Evolutionary conservation across 169 alveolate genomes (phyloP).

Genomic region (Cryptosporidium ryanae): DNA sequence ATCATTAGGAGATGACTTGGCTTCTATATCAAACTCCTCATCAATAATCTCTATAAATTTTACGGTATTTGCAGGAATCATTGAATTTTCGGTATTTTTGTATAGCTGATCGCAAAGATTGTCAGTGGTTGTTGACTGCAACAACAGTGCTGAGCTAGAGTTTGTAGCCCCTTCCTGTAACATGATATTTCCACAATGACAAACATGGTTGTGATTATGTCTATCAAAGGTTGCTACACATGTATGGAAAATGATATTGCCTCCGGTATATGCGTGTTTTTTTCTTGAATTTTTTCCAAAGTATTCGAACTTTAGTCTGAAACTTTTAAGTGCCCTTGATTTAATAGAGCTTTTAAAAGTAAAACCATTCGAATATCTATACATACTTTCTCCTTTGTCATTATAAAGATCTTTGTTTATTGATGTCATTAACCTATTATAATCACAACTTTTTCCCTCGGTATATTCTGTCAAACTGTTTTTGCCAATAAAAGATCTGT

Average conservation of each 20-base stretch:
- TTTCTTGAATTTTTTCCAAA: neutral
- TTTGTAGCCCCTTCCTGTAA: neutral
- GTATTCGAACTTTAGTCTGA: constrained; percentile 24
- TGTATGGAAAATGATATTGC: constrained; percentile 1
- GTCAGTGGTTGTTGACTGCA: constrained; percentile 23
- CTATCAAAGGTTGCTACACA: constrained; percentile 27
- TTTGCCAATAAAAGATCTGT: constrained; percentile 4
- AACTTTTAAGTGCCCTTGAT: constrained; percentile 10
- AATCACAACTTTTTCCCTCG: neutral
- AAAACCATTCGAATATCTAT: constrained; percentile 19
- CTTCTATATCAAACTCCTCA: neutral
- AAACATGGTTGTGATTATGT: neutral
- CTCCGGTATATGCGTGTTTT: neutral
- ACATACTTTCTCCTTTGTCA: neutral
- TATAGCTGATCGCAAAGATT: constrained; percentile 27
- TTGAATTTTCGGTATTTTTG: neutral
- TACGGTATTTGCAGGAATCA: constrained; percentile 4
- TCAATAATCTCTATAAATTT: neutral
- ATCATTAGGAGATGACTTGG: neutral
- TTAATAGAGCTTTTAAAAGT: constrained; percentile 5
- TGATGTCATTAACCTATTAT: neutral
- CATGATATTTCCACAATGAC: constrained; percentile 26
- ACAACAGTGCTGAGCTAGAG: constrained; percentile 21
- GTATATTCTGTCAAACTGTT: neutral
- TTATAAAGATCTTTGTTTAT: neutral